Percentiles rank a stretch among this genome's conserved stretches.
Conservation (phyloP, 768 basidiomycete genomes). For the Termitomyces sp. region DNA sequence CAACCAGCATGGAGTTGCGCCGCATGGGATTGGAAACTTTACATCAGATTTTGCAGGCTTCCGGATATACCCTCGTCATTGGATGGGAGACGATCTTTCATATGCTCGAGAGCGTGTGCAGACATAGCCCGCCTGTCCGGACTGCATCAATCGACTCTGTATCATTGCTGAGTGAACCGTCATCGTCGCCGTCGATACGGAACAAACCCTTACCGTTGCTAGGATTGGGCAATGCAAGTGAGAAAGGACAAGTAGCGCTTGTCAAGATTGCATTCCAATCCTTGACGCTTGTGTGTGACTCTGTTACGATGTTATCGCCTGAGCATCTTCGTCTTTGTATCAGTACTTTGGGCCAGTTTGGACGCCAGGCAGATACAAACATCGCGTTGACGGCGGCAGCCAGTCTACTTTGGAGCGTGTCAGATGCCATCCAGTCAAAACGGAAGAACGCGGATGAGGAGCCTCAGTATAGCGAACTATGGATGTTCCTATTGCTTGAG, state of each 20-base stretch:
- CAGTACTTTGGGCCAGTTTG: constrained; percentile 85
- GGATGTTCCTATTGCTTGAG: constrained; percentile 88
- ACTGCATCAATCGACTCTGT: constrained; percentile 35
- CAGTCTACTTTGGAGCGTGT: constrained; percentile 91
- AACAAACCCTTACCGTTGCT: constrained; percentile 34
- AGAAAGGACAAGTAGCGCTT: constrained; percentile 67
- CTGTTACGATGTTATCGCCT: constrained; percentile 73
- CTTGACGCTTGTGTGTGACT: constrained; percentile 90
- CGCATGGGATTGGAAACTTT: constrained; percentile 86
- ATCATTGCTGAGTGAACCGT: constrained; percentile 28
- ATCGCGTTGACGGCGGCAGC: constrained; percentile 93
- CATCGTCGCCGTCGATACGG: constrained; percentile 33
- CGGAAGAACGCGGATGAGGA: constrained; percentile 57
- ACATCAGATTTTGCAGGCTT: constrained; percentile 84
- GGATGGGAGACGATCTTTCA: constrained; percentile 95
- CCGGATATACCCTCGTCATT: constrained; percentile 85
- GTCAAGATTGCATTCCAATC: constrained; percentile 95
- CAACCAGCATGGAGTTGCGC: constrained; percentile 68
- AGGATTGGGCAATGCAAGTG: constrained; percentile 51
- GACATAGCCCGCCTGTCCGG: constrained; percentile 33
- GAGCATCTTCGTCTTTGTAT: constrained; percentile 86
- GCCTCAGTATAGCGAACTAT: constrained; percentile 78
- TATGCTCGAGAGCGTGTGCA: constrained; percentile 87
- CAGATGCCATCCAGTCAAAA: constrained; percentile 89
- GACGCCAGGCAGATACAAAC: constrained; percentile 90